Percentiles rank a stretch among this genome's conserved stretches.
These are phyloP conservation scores for Trapa incisa DNA, from an alignment of 345 rosid genomes.

Conservation along the genomic window DNA sequence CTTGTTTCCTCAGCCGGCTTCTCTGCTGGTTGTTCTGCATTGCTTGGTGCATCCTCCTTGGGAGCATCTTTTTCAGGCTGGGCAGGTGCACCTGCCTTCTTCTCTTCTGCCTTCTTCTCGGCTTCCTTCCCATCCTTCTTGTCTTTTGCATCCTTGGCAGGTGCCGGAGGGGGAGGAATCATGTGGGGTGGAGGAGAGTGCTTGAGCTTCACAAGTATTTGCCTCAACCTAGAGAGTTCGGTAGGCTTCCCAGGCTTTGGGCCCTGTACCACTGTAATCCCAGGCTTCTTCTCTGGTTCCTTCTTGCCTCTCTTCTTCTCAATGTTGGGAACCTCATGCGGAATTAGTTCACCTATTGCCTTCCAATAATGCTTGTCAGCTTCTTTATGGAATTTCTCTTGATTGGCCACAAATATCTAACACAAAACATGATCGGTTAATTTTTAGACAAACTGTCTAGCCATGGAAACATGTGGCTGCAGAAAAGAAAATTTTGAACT, in stretches of 20 bases:
- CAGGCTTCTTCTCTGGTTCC: constrained; percentile 43
- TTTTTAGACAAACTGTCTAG: neutral
- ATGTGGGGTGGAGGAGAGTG: constrained; percentile 68
- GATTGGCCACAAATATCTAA: constrained; percentile 50
- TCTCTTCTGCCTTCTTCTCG: neutral
- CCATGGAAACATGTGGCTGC: neutral
- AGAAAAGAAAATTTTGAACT: too few relatives aligned
- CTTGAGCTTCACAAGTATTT: constrained; percentile 51
- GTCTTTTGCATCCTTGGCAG: constrained; percentile 9
- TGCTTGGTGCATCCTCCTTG: neutral
- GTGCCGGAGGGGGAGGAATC: constrained; percentile 55
- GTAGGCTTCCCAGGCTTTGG: constrained; percentile 74
- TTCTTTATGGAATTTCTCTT: constrained; percentile 59
- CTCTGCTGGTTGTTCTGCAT: neutral
- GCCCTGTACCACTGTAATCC: constrained; percentile 44
- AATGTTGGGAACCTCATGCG: constrained; percentile 53
- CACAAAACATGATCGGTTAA: neutral
- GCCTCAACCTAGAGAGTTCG: constrained; percentile 59
- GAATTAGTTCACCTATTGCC: constrained; percentile 55
- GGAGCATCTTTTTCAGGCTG: neutral
- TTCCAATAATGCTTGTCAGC: constrained; percentile 55
- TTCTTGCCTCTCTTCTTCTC: constrained; percentile 41
- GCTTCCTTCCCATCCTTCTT: constrained; percentile 9
- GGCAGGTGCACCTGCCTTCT: neutral
- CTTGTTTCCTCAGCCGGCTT: neutral